Conservation (phyloP, 1,139 yeast genomes). For the Candida neerlandica region DNA sequence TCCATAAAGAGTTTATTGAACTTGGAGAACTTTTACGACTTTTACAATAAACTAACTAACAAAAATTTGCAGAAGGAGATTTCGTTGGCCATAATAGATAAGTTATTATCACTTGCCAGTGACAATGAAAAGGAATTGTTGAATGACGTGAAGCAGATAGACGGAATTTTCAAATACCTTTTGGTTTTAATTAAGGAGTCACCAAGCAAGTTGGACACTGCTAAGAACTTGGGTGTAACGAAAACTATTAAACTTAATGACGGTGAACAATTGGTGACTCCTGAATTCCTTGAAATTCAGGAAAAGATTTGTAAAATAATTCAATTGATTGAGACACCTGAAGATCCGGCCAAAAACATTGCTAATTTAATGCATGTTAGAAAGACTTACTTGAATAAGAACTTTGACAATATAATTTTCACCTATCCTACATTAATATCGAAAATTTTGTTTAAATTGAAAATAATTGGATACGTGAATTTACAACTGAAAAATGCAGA, state of each 20-base stretch:
- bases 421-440: constrained; percentile 79
- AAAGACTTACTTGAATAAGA: constrained; percentile 57
- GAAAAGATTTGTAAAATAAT: constrained; percentile 72
- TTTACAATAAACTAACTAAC: constrained; percentile 40
- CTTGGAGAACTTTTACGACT: constrained; percentile 44
- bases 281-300: constrained; percentile 55
- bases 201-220: constrained; percentile 30
- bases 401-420: constrained; percentile 55
- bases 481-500: constrained; percentile 21
- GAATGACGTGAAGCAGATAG: constrained; percentile 38
- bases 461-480: constrained; percentile 45
- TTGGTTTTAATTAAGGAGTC: constrained; percentile 39
- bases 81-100: constrained; percentile 45
- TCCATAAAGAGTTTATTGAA: constrained; percentile 32
- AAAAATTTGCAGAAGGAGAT: constrained; percentile 39
- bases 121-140: constrained; percentile 21
- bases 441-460: constrained; percentile 59
- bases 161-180: constrained; percentile 47
- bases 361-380: constrained; percentile 59
- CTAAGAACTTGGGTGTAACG: constrained; percentile 41
- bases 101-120: constrained; percentile 25
- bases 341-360: constrained; percentile 51
- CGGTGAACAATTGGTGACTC: constrained; percentile 34
- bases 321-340: constrained; percentile 54
- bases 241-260: constrained; percentile 34